Conservation (phyloP, 2,329 filamentous ascomycete species). For the Pestalotiopsis fici region DNA sequence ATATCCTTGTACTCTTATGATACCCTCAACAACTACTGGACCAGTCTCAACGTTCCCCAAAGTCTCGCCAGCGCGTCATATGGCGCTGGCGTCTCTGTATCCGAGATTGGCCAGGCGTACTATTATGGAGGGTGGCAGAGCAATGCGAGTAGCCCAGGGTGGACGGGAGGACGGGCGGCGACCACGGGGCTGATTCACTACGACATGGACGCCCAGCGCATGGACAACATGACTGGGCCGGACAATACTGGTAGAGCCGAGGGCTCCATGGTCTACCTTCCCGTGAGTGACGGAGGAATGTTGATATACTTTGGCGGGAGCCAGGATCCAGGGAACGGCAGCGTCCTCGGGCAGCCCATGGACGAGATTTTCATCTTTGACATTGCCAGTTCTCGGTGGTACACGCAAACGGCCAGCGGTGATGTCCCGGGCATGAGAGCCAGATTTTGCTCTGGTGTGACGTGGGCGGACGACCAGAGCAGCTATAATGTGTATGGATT, state of each 20-base stretch:
- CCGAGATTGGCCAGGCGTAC: constrained; percentile 56
- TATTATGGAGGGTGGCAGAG: constrained; percentile 66
- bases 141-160: constrained; percentile 51
- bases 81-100: constrained; percentile 57
- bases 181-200: constrained; percentile 57
- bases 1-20: constrained; percentile 61
- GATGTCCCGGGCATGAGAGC: constrained; percentile 52
- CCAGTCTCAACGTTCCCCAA: constrained; percentile 40
- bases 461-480: constrained; percentile 59
- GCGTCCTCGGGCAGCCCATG: constrained; percentile 43
- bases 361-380: constrained; percentile 61
- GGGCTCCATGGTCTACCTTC: constrained; percentile 61
- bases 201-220: constrained; percentile 51
- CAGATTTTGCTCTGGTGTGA: constrained; percentile 62
- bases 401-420: constrained; percentile 57
- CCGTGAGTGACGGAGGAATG: constrained; percentile 59
- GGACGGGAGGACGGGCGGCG: constrained; percentile 48
- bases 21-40: constrained; percentile 56
- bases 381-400: constrained; percentile 60
- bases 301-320: constrained; percentile 65
- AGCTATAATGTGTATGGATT: constrained; percentile 63
- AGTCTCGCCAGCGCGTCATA: constrained; percentile 49
- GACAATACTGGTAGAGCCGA: constrained; percentile 57
- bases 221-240: constrained; percentile 55
- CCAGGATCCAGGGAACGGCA: constrained; percentile 49